phyloP scores from a whole-genome alignment of 148 eudicot species.

The Rhododendron williamsianum region DNA sequence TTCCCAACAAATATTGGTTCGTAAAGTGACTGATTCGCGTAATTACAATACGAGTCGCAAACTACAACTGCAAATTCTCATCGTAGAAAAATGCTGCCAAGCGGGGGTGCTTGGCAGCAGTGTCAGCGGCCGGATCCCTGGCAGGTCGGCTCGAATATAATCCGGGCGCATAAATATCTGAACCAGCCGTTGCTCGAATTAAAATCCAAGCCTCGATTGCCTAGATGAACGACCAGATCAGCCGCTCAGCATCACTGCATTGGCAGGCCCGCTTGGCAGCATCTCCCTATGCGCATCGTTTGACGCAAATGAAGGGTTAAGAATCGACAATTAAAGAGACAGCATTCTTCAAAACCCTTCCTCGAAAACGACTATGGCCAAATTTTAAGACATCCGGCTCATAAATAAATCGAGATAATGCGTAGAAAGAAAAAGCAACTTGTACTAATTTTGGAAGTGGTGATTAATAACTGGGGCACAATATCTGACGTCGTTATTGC shows the following conservation, averaged over 20 bases:
- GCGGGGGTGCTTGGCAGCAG: too few relatives aligned
- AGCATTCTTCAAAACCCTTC: too few relatives aligned
- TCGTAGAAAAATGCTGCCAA: too few relatives aligned
- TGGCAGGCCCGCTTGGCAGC: too few relatives aligned
- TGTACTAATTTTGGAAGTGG: background rate
- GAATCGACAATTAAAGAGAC: background rate
- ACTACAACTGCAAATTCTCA: background rate
- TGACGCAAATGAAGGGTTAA: background rate
- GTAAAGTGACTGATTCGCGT: background rate
- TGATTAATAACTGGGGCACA: background rate
- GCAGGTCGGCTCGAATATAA: too few relatives aligned
- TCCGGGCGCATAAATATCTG: too few relatives aligned
- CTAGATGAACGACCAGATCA: too few relatives aligned
- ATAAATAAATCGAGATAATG: background rate
- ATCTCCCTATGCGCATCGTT: background rate
- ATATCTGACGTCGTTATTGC: background rate
- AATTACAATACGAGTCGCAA: background rate
- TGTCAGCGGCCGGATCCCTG: too few relatives aligned
- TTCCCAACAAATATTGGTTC: background rate
- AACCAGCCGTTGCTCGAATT: too few relatives aligned
- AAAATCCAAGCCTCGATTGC: too few relatives aligned
- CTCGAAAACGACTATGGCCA: background rate
- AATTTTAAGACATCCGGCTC: background rate
- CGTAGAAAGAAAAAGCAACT: background rate
- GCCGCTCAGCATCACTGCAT: too few relatives aligned